Base-by-base conservation (phyloP, 352 stramenopile species). In the Pythium vanterpoolii region DNA sequence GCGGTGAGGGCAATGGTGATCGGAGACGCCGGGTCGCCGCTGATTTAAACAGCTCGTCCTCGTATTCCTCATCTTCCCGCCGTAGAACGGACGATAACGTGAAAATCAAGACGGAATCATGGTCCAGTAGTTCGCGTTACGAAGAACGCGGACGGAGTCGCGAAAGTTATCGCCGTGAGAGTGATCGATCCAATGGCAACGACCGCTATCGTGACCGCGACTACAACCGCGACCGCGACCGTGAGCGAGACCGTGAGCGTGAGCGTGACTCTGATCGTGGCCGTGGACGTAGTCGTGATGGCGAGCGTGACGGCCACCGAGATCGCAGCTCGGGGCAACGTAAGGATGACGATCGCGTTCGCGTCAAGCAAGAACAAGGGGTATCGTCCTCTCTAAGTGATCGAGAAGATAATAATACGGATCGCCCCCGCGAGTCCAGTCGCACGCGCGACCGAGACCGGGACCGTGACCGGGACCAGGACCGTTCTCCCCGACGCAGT, bases 191-290 rank as follows among this genome's bases (percentile, higher is more conserved):
- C 7, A 49, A 23, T 26, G 49, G 49, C 5, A 47, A 34, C 6
- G 43, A 19, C 16, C 49, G 24, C 10, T 56, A 62, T 4, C 58
- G 59, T 5, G 28, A 64, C 9, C 31, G 64, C 21, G 45, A 68
- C n/a, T 30, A 57, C 21, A n/a, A 66, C 56, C 49, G 56, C 28
- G 50, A 54, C 7, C 43, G 48, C 33, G 49, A 64, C 23, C 57
- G 45, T 10, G 24, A 60, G 9, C 46, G 66, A 21, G 57, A 64
- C 13, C 42, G 52, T 3, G 39, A 68, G n/a, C 43, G 44, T 38
- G 26, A 64, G 33, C 51, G 60, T 31, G 53, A 62, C 10, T 39
- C 52, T 19, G 59, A 51, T 11, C 9, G 13, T 16, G 36, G 34
- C 13, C 33, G 56, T 10, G 31, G 31, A 2, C 36, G 33, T 26